A percentile compares a stretch with the other conserved stretches of the same genome.
phyloP scores from a whole-genome alignment of 148 eudicot species.

The Diospyros lotus region DNA sequence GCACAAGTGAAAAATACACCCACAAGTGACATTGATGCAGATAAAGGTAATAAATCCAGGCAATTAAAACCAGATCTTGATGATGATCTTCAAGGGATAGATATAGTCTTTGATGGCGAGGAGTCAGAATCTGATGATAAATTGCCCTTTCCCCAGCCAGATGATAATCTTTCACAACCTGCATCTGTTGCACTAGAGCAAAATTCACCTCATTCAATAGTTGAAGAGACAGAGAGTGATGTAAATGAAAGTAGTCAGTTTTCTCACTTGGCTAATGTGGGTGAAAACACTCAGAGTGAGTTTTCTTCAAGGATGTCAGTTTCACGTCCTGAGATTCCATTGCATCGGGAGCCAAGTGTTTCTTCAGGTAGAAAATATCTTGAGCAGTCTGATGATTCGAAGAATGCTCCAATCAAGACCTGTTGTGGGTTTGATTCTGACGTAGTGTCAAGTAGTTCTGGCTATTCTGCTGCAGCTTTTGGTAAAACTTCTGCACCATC shows the following conservation, averaged over 20 bases:
- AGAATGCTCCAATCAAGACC: slow-evolving; percentile 21
- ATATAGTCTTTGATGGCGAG: slow-evolving; percentile 95
- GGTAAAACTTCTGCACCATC: slow-evolving; percentile 34
- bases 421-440: slow-evolving; percentile 37
- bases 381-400: slow-evolving; percentile 49
- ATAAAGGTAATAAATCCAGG: slow-evolving; percentile 50
- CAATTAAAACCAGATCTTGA: slow-evolving; percentile 78
- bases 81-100: slow-evolving; percentile 96
- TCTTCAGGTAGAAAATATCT: slow-evolving; percentile 59
- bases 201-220: slow-evolving; percentile 82
- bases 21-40: slow-evolving; percentile 40
- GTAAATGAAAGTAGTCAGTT: slow-evolving; percentile 43
- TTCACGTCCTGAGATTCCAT: slow-evolving; percentile 57
- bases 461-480: slow-evolving; percentile 33
- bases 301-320: slow-evolving; percentile 75
- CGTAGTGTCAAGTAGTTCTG: slow-evolving; percentile 30
- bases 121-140: slow-evolving; percentile 91
- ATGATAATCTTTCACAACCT: slow-evolving; percentile 55
- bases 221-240: slow-evolving; percentile 84
- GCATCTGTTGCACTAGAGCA: slow-evolving; percentile 48
- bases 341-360: slow-evolving; percentile 84
- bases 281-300: slow-evolving; percentile 64
- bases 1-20: slow-evolving; percentile 39
- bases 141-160: slow-evolving; percentile 83
- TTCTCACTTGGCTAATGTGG: slow-evolving; percentile 44